phyloP scores from a whole-genome alignment of 352 stramenopile genomes.

The Phytophthora hibernalis region DNA sequence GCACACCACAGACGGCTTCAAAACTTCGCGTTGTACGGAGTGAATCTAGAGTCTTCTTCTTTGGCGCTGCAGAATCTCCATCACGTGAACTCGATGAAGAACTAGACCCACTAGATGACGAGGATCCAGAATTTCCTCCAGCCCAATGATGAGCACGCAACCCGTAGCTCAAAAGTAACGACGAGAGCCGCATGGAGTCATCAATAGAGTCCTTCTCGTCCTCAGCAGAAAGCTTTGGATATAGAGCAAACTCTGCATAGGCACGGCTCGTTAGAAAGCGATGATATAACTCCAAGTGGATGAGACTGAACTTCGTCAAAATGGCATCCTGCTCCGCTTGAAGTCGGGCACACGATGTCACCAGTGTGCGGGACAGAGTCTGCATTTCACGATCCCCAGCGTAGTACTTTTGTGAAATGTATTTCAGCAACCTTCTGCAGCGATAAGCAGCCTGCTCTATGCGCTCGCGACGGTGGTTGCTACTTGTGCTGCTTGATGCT shows the following conservation, averaged over 20 bases:
- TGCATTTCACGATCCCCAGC: slow-evolving; percentile 78
- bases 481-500: slow-evolving; percentile 21
- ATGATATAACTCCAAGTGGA: slow-evolving; percentile 87
- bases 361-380: slow-evolving; percentile 70
- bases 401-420: slow-evolving; percentile 89
- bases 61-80: slow-evolving; percentile 33
- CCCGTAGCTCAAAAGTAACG: slow-evolving; percentile 79
- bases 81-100: slow-evolving; percentile 34
- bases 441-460: slow-evolving; percentile 69
- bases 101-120: slow-evolving; percentile 30
- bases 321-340: slow-evolving; percentile 87
- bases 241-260: slow-evolving; percentile 88
- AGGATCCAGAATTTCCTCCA: slow-evolving; percentile 26
- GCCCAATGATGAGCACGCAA: slow-evolving; percentile 83
- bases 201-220: slow-evolving; percentile 73
- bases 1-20: slow-evolving; percentile 77
- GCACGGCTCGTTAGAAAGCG: slow-evolving; percentile 85
- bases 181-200: slow-evolving; percentile 73
- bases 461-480: slow-evolving; percentile 54
- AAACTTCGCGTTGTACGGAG: slow-evolving; percentile 69
- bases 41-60: slow-evolving; percentile 76
- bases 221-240: slow-evolving; percentile 59
- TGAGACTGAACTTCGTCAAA: slow-evolving; percentile 85
- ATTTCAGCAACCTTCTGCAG: slow-evolving; percentile 78
- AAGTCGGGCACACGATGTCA: slow-evolving; percentile 65